phyloP scores from a whole-genome alignment of 1,139 yeast species.

The Suhomyces choctaworum region DNA sequence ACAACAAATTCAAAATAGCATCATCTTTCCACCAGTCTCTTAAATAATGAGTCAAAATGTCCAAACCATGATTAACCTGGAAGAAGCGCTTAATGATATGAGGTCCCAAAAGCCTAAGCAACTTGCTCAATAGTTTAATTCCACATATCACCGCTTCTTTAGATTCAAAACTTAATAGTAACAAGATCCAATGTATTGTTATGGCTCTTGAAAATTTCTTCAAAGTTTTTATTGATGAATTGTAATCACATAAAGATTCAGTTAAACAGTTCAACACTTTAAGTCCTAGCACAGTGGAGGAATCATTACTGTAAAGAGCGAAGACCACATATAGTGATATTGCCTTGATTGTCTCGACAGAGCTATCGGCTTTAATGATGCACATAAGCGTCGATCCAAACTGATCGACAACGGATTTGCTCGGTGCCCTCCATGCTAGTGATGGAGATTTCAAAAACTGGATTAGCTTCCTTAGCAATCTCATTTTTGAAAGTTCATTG shows the following conservation, averaged over 20 bases:
- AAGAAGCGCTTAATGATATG: constrained; percentile 52
- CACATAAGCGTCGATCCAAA: constrained; percentile 24
- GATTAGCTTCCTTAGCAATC: constrained; percentile 52
- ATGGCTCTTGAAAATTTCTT: constrained; percentile 56
- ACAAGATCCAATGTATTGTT: constrained; percentile 66
- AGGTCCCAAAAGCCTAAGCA: constrained; percentile 49
- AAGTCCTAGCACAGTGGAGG: constrained; percentile 33
- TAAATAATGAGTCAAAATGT: constrained; percentile 49
- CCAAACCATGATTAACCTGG: constrained; percentile 53
- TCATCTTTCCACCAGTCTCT: constrained; percentile 50
- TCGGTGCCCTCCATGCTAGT: constrained; percentile 13
- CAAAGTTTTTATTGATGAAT: constrained; percentile 35
- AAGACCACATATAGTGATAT: constrained; percentile 39
- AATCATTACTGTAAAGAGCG: constrained; percentile 33
- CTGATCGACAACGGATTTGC: constrained; percentile 19
- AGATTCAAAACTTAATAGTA: constrained; percentile 45
- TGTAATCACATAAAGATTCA: constrained; percentile 32
- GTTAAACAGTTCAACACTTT: constrained; percentile 32
- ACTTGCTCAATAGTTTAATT: constrained; percentile 49
- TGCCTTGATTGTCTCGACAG: constrained; percentile 40
- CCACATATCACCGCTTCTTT: constrained; percentile 48
- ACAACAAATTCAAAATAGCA: constrained; percentile 32
- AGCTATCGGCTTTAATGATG: constrained; percentile 32
- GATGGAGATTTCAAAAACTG: constrained; percentile 47
- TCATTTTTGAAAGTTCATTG: constrained; percentile 52